A percentile compares a stretch with the other conserved stretches of the same genome.
Evolutionary conservation across 2,329 filamentous ascomycete species (phyloP).

Genomic region (Ilyonectria robusta): DNA sequence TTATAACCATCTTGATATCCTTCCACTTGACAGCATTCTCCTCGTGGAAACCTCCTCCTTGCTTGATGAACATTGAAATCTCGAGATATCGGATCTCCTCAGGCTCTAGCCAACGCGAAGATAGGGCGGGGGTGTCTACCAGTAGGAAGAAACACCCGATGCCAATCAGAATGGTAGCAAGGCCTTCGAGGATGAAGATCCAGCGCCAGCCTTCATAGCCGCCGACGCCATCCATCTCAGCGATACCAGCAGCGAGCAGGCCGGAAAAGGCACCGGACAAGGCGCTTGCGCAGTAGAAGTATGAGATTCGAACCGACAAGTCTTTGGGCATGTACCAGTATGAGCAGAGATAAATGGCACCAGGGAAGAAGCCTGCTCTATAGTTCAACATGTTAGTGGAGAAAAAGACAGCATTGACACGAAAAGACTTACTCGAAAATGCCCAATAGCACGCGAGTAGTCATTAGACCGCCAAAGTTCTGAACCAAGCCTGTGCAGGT

Average conservation of each 20-base stretch:
- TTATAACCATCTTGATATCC: slow-evolving; percentile 46
- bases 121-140: slow-evolving; percentile 57
- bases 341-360: slow-evolving; percentile 80
- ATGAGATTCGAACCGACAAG: slow-evolving; percentile 79
- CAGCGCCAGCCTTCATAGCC: slow-evolving; percentile 54
- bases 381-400: slow-evolving; percentile 6
- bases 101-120: slow-evolving; percentile 50
- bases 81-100: slow-evolving; percentile 47
- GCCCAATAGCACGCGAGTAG: slow-evolving; percentile 75
- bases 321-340: slow-evolving; percentile 85
- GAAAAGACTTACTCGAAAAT: slow-evolving; percentile 66
- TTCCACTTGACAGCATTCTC: slow-evolving; percentile 39
- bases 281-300: slow-evolving; percentile 85
- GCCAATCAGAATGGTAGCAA: slow-evolving; percentile 54
- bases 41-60: slow-evolving; percentile 47
- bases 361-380: slow-evolving; percentile 76
- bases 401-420: neutral
- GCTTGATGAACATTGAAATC: slow-evolving; percentile 51
- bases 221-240: slow-evolving; percentile 74
- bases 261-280: slow-evolving; percentile 81
- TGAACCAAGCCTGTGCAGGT: slow-evolving; percentile 73
- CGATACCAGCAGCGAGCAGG: slow-evolving; percentile 76
- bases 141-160: slow-evolving; percentile 61
- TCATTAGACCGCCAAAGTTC: slow-evolving; percentile 72
- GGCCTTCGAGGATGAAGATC: slow-evolving; percentile 47